phyloP scores from a whole-genome alignment of 371 early-diverging fungal species.

The Lichtheimia ramosa region DNA sequence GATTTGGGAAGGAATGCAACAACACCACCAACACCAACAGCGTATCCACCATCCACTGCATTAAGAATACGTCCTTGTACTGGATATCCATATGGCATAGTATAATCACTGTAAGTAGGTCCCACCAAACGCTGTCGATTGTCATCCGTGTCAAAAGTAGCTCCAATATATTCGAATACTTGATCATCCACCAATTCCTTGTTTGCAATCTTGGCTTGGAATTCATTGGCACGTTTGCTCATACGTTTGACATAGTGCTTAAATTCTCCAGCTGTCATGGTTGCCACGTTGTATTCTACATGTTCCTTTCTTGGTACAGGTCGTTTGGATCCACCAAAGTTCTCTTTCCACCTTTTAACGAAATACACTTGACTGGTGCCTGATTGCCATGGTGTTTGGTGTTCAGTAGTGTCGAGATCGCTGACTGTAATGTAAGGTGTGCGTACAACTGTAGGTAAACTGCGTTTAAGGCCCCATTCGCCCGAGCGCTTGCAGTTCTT shows the following conservation, averaged over 20 bases:
- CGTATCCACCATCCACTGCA: constrained; percentile 37
- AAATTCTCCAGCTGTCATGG: constrained; percentile 65
- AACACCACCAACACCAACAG: constrained; percentile 71
- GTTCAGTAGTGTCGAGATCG: constrained; percentile 72
- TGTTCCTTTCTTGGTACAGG: constrained; percentile 49
- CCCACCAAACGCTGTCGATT: constrained; percentile 25
- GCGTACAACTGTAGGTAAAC: constrained; percentile 64
- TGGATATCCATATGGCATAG: constrained; percentile 29
- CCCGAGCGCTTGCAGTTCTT: constrained; percentile 52
- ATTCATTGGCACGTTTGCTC: constrained; percentile 45
- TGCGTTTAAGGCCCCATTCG: constrained; percentile 82
- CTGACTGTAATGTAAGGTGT: constrained; percentile 60
- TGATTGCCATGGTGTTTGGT: constrained; percentile 72
- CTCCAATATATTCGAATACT: constrained; percentile 30
- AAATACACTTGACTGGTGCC: constrained; percentile 55
- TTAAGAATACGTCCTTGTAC: constrained; percentile 74
- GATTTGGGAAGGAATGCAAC: constrained; percentile 57
- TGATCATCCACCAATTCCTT: constrained; percentile 38
- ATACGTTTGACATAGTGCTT: constrained; percentile 56
- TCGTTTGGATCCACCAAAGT: constrained; percentile 62
- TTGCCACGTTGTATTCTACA: constrained; percentile 42
- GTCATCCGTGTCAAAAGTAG: constrained; percentile 19
- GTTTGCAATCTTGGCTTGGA: constrained; percentile 47
- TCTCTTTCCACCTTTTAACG: constrained; percentile 68
- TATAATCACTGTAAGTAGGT: constrained; percentile 32